Evolutionary conservation across 2,329 filamentous ascomycete species (phyloP).

Genomic region (Fusarium bactridioides): DNA sequence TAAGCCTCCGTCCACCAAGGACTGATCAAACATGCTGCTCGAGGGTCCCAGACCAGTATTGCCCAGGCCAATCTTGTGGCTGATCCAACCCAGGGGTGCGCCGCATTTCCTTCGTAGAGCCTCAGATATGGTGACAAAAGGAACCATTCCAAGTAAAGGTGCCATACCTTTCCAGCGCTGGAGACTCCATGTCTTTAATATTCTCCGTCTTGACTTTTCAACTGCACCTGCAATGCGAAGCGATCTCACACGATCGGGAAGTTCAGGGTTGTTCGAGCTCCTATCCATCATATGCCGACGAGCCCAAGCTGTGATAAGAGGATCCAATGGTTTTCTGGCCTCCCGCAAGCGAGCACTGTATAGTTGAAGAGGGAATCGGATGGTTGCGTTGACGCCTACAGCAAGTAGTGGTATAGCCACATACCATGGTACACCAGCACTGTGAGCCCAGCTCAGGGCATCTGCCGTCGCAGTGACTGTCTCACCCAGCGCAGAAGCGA

Average conservation of each 20-base stretch:
- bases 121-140: slow-evolving; percentile 62
- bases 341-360: slow-evolving; percentile 49
- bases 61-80: slow-evolving; percentile 43
- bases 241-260: slow-evolving; percentile 32
- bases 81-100: slow-evolving; percentile 44
- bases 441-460: slow-evolving; percentile 55
- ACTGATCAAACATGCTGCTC: slow-evolving; percentile 46
- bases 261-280: background rate
- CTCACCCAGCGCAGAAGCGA: slow-evolving; percentile 44
- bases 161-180: slow-evolving; percentile 58
- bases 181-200: slow-evolving; percentile 51
- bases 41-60: slow-evolving; percentile 37
- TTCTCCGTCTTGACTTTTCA: slow-evolving; percentile 43
- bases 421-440: slow-evolving; percentile 60
- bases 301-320: slow-evolving; percentile 47
- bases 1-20: slow-evolving; percentile 58
- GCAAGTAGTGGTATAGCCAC: slow-evolving; percentile 62
- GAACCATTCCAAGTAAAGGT: slow-evolving; percentile 52
- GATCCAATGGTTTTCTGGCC: slow-evolving; percentile 41
- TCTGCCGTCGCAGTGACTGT: slow-evolving; percentile 52
- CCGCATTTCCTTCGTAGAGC: slow-evolving; percentile 56
- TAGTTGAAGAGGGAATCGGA: slow-evolving; percentile 57
- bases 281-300: slow-evolving; percentile 34
- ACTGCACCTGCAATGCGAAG: slow-evolving; percentile 38
- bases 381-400: slow-evolving; percentile 53